These are phyloP conservation scores for Lachnellula occidentalis DNA, from an alignment of 2,329 filamentous ascomycete species.

Conservation along the genomic window DNA sequence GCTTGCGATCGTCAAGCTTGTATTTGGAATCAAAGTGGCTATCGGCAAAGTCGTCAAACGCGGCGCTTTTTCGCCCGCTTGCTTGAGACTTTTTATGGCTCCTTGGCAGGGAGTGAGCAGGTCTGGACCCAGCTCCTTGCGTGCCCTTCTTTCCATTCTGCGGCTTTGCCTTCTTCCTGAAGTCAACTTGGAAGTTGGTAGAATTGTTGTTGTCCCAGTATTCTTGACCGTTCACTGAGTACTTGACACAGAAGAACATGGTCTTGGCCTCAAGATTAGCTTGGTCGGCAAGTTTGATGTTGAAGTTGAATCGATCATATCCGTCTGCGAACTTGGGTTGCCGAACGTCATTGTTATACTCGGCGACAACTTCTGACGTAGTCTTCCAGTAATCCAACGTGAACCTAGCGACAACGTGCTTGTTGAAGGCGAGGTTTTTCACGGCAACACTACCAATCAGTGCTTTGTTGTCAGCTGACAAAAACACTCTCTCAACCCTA, in stretches of 20 bases:
- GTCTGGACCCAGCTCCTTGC: slow-evolving; percentile 45
- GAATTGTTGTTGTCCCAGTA: slow-evolving; percentile 91
- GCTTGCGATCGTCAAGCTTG: slow-evolving; percentile 49
- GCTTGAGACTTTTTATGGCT: slow-evolving; percentile 54
- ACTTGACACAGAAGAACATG: slow-evolving; percentile 85
- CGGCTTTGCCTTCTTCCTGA: slow-evolving; percentile 69
- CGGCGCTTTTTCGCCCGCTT: slow-evolving; percentile 46
- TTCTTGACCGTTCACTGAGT: slow-evolving; percentile 76
- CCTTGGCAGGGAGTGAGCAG: slow-evolving; percentile 55
- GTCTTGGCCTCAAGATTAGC: slow-evolving; percentile 91
- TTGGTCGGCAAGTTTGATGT: slow-evolving; percentile 85
- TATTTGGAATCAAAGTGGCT: slow-evolving; percentile 39
- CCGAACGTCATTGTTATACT: slow-evolving; percentile 75
- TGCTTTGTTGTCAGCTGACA: slow-evolving; percentile 82
- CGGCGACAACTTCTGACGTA: slow-evolving; percentile 87
- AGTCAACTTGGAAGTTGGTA: slow-evolving; percentile 91
- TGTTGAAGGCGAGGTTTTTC: slow-evolving; percentile 84
- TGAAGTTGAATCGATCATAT: slow-evolving; percentile 88
- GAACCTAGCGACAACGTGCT: slow-evolving; percentile 84
- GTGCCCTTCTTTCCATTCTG: slow-evolving; percentile 52
- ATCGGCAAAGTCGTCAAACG: slow-evolving; percentile 65
- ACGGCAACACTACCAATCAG: slow-evolving; percentile 80
- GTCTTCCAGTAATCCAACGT: slow-evolving; percentile 99
- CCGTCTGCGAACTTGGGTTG: slow-evolving; percentile 59
- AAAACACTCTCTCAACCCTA: slow-evolving; percentile 78